A percentile compares a stretch with the other conserved stretches of the same genome.
Evolutionary conservation across 371 early-diverging fungal species (phyloP).

Genomic region (Mucor racemosus): DNA sequence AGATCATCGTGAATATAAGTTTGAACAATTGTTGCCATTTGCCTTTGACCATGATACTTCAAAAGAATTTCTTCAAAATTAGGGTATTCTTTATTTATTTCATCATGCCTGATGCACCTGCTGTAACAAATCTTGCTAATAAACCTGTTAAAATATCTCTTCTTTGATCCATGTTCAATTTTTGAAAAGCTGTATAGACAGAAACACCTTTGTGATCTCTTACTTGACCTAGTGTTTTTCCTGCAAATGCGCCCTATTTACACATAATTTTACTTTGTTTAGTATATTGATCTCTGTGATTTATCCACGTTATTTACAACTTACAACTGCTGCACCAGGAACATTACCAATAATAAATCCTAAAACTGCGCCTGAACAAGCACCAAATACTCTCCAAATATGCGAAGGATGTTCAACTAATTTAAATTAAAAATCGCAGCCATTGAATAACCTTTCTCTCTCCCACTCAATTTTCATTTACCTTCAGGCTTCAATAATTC

Average conservation of each 20-base stretch:
- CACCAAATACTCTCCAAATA: constrained; percentile 33
- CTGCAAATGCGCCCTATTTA: constrained; percentile 34
- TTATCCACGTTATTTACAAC: background rate
- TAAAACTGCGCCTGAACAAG: constrained; percentile 32
- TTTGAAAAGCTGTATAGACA: constrained; percentile 52
- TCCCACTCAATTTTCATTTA: background rate
- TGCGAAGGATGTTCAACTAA: constrained; percentile 34
- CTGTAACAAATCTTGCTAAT: constrained; percentile 43
- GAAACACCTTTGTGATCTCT: constrained; percentile 47
- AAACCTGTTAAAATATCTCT: constrained; percentile 47
- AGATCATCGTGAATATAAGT: constrained; percentile 44
- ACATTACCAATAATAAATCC: constrained; percentile 38
- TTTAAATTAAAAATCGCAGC: too few species aligned
- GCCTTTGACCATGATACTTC: constrained; percentile 64
- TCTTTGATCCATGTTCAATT: constrained; percentile 34
- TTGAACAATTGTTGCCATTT: constrained; percentile 67
- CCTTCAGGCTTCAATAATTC: constrained; percentile 34
- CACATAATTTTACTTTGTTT: background rate
- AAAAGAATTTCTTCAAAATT: constrained; percentile 21
- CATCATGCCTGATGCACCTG: constrained; percentile 51
- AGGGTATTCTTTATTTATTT: constrained; percentile 27
- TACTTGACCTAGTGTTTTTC: constrained; percentile 34
- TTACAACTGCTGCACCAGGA: constrained; percentile 38
- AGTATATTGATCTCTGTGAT: too few species aligned
- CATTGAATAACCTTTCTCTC: too few species aligned